Evolutionary conservation across 2,329 filamentous ascomycete genomes (phyloP), one percentile per base, ranked within the genome.

Genomic region (Neofusicoccum ribis): DNA sequence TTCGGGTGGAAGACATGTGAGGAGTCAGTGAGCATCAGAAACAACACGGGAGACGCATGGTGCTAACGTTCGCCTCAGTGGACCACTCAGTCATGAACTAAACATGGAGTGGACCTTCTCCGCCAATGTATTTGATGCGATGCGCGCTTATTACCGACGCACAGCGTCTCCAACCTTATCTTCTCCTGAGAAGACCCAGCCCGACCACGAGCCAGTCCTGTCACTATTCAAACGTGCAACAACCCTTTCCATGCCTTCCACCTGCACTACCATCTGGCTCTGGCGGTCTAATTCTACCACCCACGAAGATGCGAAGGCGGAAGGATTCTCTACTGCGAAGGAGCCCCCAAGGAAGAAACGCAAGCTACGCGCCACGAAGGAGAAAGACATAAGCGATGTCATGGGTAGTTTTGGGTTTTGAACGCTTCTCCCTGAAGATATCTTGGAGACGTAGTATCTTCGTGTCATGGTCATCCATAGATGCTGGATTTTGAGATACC

Each of bases 111-210:
- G 56, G 56, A 36, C 31, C 3, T 47, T 60, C 3, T 47, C 41
- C n/a, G 27, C 41, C 0, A 60, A 60, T 37, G 41, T 44, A 8
- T 39, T 31, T 31, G 56, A 60, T 15, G 41, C 56, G n/a, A 36
- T 60, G 27, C 27, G 56, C n/a, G 56, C 27, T 20, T 60, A 60
- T 36, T 60, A 60, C 7, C 41, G 43, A 36, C 56, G 56, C n/a
- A 41, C 56, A 5, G 11, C 41, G 20, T 60, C 56, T 47, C 31
- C 43, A 7, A n/a, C 7, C 14, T 11, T 60, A 11, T 43, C 37
- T 60, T 11, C 15, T 5, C 17, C 27, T 5, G 5, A 34, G 8
- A n/a, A 37, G n/a, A 15, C 15, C 2, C 14, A 15, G 1, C 9
- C 12, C 17, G 8, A 47, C 9, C n/a, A 60, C 14, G 43, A 37